Base-by-base conservation (phyloP, 164 flowering plant genomes). In the Sextonia rubra region DNA sequence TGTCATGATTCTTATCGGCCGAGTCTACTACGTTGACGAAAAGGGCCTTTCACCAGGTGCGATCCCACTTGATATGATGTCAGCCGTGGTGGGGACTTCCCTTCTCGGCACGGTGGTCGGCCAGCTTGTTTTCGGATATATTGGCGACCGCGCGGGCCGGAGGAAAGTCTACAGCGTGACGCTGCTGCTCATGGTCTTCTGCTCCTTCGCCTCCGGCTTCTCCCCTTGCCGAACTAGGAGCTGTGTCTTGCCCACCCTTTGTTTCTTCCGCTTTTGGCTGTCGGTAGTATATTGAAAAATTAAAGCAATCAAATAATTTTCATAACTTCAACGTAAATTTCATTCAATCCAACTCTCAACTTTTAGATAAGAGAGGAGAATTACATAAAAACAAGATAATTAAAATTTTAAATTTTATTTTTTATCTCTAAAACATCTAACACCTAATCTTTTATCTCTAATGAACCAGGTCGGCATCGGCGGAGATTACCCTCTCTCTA, bases 191-290 rank as follows among this genome's bases (percentile, higher is more conserved):
- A 87, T 87, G 93, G 79, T 87, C 5, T 20, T 73, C 2, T 68
- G 89, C 78, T 85, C 93, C 11, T 22, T 84, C 2, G 91, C 80
- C 0, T 84, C 84, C 61, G 91, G 90, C 0, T 83, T 88, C 78
- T 86, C 91, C 15, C 73, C 86, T 0, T 81, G 91, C 65, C 71
- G 69, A 26, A 76, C 79, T 3, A 72, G 67, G 26, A 60, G 1
- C 3, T 83, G 86, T 58, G 87, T 87, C 0, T n/a, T 87, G 7
- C 47, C 75, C 0, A 74, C 68, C 73, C 68, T 80, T 8, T 77
- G 73, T 22, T 86, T 80, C 64, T 80, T 80, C 62, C 76, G 75
- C 55, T 80, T 76, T 68, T 60, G 30, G 68, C 77, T 80, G n/a
- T 79, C 77, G 1, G 67, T 80, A 4, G n/a, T n/a, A n/a, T n/a